Percentiles rank a stretch among this genome's conserved stretches.
phyloP scores from a whole-genome alignment of 208 protist species.

The Leishmania tarentolae region DNA sequence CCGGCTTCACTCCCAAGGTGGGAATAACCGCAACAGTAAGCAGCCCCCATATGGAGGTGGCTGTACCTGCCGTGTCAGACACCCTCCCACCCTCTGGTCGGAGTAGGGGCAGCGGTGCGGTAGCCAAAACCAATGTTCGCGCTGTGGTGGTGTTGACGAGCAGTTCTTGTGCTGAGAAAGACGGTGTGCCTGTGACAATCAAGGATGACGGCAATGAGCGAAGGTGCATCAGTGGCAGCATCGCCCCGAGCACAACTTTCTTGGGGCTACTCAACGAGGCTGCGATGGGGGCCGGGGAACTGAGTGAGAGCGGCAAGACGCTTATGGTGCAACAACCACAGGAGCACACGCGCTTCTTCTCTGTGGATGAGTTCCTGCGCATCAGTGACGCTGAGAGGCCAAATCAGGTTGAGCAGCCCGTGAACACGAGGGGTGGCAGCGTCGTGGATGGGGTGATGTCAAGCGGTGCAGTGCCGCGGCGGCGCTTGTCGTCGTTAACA shows the following conservation, averaged over 20 bases:
- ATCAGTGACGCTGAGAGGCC: conserved; percentile 21
- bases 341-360: conserved; percentile 49
- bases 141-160: conserved; percentile 24
- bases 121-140: conserved; percentile 17
- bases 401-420: not conserved
- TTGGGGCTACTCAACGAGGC: conserved; percentile 1
- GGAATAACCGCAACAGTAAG: not conserved
- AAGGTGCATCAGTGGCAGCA: not conserved
- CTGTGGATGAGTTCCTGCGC: conserved; percentile 66
- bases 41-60: not conserved
- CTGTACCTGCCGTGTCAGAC: not conserved
- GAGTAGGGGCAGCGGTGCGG: not conserved
- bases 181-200: not conserved
- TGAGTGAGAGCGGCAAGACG: conserved; percentile 15
- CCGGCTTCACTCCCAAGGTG: conserved; percentile 12
- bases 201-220: no score
- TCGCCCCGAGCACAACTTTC: not conserved
- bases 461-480: not conserved
- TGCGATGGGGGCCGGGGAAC: conserved; percentile 14
- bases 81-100: not conserved
- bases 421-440: not conserved
- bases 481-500: conserved; percentile 42
- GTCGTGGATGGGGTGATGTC: not conserved
- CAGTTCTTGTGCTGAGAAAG: not conserved
- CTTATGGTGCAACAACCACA: conserved; percentile 46